Evolutionary conservation across 805 yeast species (phyloP), one percentile per base, ranked within the genome.

Genomic region (Wickerhamomyces ciferrii): DNA sequence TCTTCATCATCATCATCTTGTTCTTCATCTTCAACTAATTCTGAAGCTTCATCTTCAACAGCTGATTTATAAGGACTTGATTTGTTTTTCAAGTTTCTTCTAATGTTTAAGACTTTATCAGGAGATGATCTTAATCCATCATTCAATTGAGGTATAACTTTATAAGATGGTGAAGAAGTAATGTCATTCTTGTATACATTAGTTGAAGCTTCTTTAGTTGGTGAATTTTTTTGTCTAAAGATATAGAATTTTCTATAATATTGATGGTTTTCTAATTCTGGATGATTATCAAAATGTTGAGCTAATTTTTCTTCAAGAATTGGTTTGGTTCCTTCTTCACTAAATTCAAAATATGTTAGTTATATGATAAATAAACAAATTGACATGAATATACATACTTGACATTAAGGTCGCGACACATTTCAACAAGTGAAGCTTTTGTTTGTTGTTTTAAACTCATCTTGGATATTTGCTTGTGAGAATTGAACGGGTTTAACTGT

Each of bases 371-470:
- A 27, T 27, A 27, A 27, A 24, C 27, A 24, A 24, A 46, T 14
- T n/a, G n/a, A n/a, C n/a, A n/a, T n/a, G n/a, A 13, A 58, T 13
- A 49, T 48, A 51, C 69, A 21, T 52, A 67, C 71, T 53, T 53
- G 44, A 71, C 50, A 25, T 61, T 61, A 49, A 72, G 63, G 34
- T 58, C 60, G 15, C 55, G 48, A 19, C 74, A 72, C 42, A 72
- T 53, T 18, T 59, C 60, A 45, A 64, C 61, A 43, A 72, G 63
- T 20, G 63, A 64, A 29, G 60, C 56, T 59, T 72, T 72, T 45
- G 62, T 67, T 59, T 70, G 50, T 42, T 56, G 54, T 47, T 61
- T 58, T 49, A 70, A 59, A 53, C 66, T 64, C 65, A 64, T 62
- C 39, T 31, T 24, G 27, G 27, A 24, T 24, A 24, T 7, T 24